Percentiles rank a stretch among this genome's conserved stretches.
Evolutionary conservation across 192 early-diverging fungal genomes (phyloP).

Genomic region (Dissophora ornata): DNA sequence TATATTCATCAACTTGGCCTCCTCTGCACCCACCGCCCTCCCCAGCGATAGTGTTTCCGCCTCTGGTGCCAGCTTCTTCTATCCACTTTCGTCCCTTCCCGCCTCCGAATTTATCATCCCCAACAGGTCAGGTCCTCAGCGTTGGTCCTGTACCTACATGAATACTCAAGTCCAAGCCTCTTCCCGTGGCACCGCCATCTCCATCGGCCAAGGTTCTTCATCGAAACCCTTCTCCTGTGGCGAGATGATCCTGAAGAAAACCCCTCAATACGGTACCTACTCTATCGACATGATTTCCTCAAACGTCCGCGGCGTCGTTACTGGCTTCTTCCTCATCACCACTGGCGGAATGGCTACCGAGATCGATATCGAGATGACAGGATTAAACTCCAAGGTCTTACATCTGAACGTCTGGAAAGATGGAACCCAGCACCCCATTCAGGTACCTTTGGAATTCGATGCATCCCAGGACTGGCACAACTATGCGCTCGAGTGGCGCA

Average conservation of each 20-base stretch:
- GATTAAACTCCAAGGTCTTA: slow-evolving; percentile 8
- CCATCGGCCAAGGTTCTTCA: slow-evolving; percentile 2
- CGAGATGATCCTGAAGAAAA: slow-evolving; percentile 13
- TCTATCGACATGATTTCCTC: slow-evolving; percentile 34
- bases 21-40: not conserved
- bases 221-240: slow-evolving; percentile 20
- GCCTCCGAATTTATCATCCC: slow-evolving; percentile 22
- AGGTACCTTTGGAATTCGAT: slow-evolving; percentile 13
- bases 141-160: slow-evolving; percentile 21
- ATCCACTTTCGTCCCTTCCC: not conserved
- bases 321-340: slow-evolving; percentile 31
- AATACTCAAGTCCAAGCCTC: not conserved
- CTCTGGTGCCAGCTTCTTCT: not conserved
- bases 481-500: slow-evolving; percentile 26
- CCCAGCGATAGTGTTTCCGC: not conserved
- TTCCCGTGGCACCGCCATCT: not conserved
- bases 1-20: not conserved
- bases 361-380: slow-evolving; percentile 40
- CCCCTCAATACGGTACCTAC: slow-evolving; percentile 21
- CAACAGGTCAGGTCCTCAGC: not conserved
- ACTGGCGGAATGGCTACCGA: not conserved
- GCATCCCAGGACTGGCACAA: slow-evolving; percentile 29
- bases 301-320: slow-evolving; percentile 14
- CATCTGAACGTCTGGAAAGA: slow-evolving; percentile 29
- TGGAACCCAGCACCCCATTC: slow-evolving; percentile 3